Evolutionary conservation across 2,329 filamentous ascomycete species (phyloP), one percentile per base, ranked within the genome.

Genomic region (Pseudocercospora vitis): DNA sequence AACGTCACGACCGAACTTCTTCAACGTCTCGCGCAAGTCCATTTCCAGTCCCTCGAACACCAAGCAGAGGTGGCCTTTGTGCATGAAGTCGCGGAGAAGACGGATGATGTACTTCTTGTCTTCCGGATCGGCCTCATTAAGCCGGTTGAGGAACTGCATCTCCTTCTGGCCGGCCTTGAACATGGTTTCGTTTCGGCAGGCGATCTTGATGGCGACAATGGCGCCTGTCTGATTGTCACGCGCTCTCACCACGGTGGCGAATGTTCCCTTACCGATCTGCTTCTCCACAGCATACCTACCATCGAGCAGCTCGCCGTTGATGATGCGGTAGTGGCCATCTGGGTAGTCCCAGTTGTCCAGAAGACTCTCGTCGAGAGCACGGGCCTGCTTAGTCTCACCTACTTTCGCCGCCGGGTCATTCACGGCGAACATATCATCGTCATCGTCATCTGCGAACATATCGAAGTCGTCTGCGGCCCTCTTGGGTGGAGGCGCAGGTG

Each of bases 271-370:
- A 59, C 94, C 94, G 18, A 99, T 80, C 48, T 86, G 86, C 54
- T 91, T 84, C 70, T 92, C 87, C 26, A 99, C 84, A 68, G 94
- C 89, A 71, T 97, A 97, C 28, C 91, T 87, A 24, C 86, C 86
- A 63, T 95, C 88, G 58, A 99, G 80, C 48, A 97, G 76, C 75
- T 99, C 94, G 66, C 92, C 91, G 33, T 91, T 84, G 53, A 95
- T 90, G 53, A 96, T 86, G 72, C 94, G 95, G 78, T 97, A 99
- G 70, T 97, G 97, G 4, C 92, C 94, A 67, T 99, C 91, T 48
- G 87, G 85, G 68, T 97, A 94, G 68, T 95, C 91, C 85, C 85
- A 89, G 55, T 95, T 92, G 66, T 97, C 92, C 48, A 96, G 82
- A 60, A 92, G 88, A 58, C 86, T 89, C 60, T 85, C 85, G 67